Evolutionary conservation across 2,329 filamentous ascomycete species (phyloP).

Genomic region (Colletotrichum abscissum): DNA sequence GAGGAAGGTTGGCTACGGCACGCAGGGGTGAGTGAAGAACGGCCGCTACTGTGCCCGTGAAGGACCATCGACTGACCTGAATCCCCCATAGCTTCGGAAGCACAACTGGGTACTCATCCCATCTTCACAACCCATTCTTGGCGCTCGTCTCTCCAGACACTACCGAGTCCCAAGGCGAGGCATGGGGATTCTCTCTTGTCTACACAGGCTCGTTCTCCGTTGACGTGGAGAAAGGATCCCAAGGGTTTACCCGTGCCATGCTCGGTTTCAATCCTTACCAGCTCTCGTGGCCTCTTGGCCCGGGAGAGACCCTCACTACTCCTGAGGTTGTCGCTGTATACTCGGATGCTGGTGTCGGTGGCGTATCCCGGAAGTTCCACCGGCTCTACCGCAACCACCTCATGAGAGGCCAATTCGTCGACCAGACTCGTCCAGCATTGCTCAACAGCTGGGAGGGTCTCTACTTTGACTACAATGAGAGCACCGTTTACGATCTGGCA

Average conservation of each 20-base stretch:
- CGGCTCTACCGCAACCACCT: conserved; percentile 71
- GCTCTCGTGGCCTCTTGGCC: conserved; percentile 66
- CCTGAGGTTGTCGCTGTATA: conserved; percentile 73
- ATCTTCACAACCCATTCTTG: conserved; percentile 74
- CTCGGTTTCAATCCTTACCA: conserved; percentile 71
- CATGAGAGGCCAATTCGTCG: conserved; percentile 66
- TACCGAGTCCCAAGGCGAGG: conserved; percentile 70
- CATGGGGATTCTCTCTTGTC: conserved; percentile 73
- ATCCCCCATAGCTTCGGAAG: conserved; percentile 65
- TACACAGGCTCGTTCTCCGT: conserved; percentile 73
- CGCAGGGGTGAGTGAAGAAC: conserved; percentile 56
- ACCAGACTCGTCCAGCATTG: conserved; percentile 62
- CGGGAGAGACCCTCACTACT: conserved; percentile 68
- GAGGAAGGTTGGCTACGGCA: conserved; percentile 66
- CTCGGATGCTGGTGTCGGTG: conserved; percentile 67
- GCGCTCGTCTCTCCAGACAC: conserved; percentile 65
- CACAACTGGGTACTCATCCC: conserved; percentile 70
- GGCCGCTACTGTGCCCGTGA: rapidly evolving
- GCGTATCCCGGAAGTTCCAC: conserved; percentile 72
- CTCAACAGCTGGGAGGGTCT: conserved; percentile 77
- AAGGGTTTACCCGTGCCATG: conserved; percentile 69
- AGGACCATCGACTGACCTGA: neutral
- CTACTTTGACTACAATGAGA: conserved; percentile 67
- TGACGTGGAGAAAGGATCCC: conserved; percentile 71
- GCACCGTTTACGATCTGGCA: conserved; percentile 65